Evolutionary conservation across 1,284 basidiomycete species (phyloP).

Genomic region (Hemileia vastatrix): DNA sequence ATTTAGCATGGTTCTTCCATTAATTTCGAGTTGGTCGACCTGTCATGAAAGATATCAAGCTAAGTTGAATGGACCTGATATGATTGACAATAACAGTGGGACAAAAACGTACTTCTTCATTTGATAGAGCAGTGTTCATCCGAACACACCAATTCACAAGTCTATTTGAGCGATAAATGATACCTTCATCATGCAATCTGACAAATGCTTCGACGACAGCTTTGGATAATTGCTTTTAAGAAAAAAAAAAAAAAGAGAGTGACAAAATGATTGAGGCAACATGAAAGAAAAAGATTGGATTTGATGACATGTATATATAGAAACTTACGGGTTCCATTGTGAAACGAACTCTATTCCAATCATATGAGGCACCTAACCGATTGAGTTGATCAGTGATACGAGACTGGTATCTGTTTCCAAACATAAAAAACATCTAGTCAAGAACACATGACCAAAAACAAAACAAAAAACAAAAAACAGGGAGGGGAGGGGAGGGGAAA

Average conservation of each 20-base stretch:
- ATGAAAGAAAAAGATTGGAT: not conserved
- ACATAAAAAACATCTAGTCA: not conserved
- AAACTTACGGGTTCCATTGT: conserved; percentile 76
- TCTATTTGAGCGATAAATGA: conserved; percentile 90
- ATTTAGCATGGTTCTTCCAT: conserved; percentile 72
- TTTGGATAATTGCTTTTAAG: conserved; percentile 65
- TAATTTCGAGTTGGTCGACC: conserved; percentile 91
- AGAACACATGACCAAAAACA: not conserved
- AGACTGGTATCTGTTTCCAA: conserved; percentile 61
- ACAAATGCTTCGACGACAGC: conserved; percentile 91
- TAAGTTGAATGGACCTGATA: not conserved
- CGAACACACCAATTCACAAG: conserved; percentile 98
- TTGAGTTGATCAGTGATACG: conserved; percentile 84
- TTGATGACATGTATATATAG: conserved; percentile 18
- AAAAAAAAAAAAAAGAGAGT: not conserved
- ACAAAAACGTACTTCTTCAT: conserved; percentile 62
- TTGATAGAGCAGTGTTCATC: conserved; percentile 91
- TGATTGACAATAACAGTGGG: not conserved
- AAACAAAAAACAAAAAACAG: not conserved
- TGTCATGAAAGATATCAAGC: conserved; percentile 35
- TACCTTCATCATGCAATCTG: conserved; percentile 79
- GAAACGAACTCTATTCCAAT: conserved; percentile 88
- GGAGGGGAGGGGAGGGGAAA: conserved; percentile 18
- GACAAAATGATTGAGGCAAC: not conserved
- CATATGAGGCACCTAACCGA: conserved; percentile 83